Evolutionary conservation across 768 basidiomycete genomes (phyloP), one percentile per base, ranked within the genome.

Genomic region (Suillus placidus): DNA sequence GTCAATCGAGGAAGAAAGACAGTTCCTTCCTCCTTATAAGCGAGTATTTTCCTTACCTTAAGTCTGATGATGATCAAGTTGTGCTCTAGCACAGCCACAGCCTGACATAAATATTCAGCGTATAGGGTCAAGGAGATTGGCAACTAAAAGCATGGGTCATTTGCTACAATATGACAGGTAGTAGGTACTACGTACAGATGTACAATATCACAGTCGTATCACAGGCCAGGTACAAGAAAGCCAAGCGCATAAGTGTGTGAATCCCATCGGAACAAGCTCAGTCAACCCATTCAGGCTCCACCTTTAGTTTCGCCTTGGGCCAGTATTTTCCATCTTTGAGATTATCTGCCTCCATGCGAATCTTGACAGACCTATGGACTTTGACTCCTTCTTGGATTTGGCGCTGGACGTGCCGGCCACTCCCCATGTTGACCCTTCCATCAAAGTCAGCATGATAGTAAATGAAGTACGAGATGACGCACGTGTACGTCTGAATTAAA

Each of bases 341-440:
- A 0, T 77, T 75, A 34, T 78, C 71, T 1, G 87, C 83, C 34
- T 87, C 84, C 80, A 87, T 81, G 64, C 88, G 80, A 66, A 82
- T 68, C 67, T 77, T 76, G 63, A 87, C 86, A 32, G 80, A 74
- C 12, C 85, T 73, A 63, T 87, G 86, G 1, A 86, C 52, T 66
- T 82, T 80, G 57, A 81, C 67, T 0, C 77, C 79, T 14, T 78
- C 71, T 0, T 67, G 63, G 0, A 67, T 49, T 64, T 83, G 83
- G 62, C 73, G 79, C 5, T 81, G 83, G 52, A 85, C 76, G 7
- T 72, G 70, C 51, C 85, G 78, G 2, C 81, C 81, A 20, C 70
- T 66, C 6, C 83, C 85, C 37, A 78, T 73, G 55, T 86, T 85
- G 35, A 75, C 4, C 4, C 76, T 77, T 34, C 8, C 13, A 6